Evolutionary conservation across 2,329 filamentous ascomycete genomes (phyloP).

Genomic region (Talaromyces pinophilus): DNA sequence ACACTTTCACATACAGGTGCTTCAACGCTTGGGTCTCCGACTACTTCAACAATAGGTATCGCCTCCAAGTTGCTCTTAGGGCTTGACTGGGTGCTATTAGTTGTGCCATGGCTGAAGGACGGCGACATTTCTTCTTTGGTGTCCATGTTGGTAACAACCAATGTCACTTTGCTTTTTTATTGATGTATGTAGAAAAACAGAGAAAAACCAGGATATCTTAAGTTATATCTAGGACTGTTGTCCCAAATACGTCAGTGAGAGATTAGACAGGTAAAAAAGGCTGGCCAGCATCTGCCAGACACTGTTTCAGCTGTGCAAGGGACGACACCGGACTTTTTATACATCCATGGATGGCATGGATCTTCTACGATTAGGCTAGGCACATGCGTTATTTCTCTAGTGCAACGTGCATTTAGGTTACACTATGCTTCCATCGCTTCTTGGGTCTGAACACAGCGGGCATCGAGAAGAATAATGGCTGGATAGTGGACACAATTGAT

Average conservation of each 20-base stretch:
- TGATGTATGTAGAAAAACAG: not conserved
- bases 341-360: not conserved
- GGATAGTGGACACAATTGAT: not conserved
- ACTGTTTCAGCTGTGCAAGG: conserved; percentile 2
- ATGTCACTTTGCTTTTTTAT: not conserved
- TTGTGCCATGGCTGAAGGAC: conserved; percentile 7
- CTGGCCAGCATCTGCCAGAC: conserved; percentile 11
- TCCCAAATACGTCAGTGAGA: not conserved
- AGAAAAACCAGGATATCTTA: not conserved
- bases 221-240: not conserved
- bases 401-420: conserved; percentile 5
- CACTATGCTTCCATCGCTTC: not conserved
- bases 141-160: conserved; percentile 3
- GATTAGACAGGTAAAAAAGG: conserved; percentile 5
- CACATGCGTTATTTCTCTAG: conserved; percentile 2
- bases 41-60: conserved; percentile 3
- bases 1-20: conserved; percentile 8
- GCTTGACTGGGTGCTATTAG: conserved; percentile 13
- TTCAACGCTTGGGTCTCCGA: not conserved
- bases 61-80: conserved; percentile 16
- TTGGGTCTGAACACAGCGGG: not conserved
- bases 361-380: conserved; percentile 8
- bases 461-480: conserved; percentile 7
- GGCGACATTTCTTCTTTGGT: conserved; percentile 8
- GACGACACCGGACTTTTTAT: conserved; percentile 8